A percentile compares a stretch with the other conserved stretches of the same genome.
Conservation (phyloP, 2,329 filamentous ascomycete species). For the Passalora sequoiae region DNA sequence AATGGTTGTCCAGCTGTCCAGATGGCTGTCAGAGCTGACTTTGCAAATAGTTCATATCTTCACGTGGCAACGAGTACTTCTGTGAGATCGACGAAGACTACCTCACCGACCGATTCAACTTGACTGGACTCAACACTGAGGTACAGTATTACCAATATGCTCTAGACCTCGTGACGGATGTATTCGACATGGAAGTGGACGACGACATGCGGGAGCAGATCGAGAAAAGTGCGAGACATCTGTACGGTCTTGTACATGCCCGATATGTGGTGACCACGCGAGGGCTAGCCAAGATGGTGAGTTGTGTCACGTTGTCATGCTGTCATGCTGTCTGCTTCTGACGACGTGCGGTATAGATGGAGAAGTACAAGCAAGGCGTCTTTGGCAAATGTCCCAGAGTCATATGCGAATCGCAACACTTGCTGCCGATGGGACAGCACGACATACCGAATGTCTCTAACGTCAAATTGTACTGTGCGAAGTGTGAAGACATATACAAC, state of each 20-base stretch:
- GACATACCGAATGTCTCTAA: slow-evolving; percentile 82
- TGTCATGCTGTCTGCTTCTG: slow-evolving; percentile 1
- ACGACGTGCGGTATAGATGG: slow-evolving; percentile 58
- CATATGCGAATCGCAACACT: slow-evolving; percentile 85
- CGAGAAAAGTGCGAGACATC: slow-evolving; percentile 90
- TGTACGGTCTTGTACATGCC: slow-evolving; percentile 94
- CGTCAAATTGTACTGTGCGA: slow-evolving; percentile 94
- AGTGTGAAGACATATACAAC: slow-evolving; percentile 98
- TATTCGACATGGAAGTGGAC: slow-evolving; percentile 97
- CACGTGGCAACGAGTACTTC: slow-evolving; percentile 96
- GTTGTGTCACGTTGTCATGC: slow-evolving; percentile 24
- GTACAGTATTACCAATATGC: slow-evolving; percentile 99
- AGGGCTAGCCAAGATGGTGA: slow-evolving; percentile 91
- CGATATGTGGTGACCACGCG: slow-evolving; percentile 95
- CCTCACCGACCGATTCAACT: slow-evolving; percentile 93
- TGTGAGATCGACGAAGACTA: slow-evolving; percentile 99
- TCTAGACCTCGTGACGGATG: slow-evolving; percentile 91
- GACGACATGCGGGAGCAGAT: slow-evolving; percentile 98
- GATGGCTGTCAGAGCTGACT: too few relatives aligned
- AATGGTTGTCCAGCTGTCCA: too few relatives aligned
- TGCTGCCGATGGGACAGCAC: slow-evolving; percentile 90
- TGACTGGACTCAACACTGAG: slow-evolving; percentile 93
- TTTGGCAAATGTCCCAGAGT: slow-evolving; percentile 98
- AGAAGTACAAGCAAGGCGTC: slow-evolving; percentile 97
- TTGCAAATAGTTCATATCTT: slow-evolving; percentile 81